These are phyloP conservation scores for Pelargonium nanum DNA, from an alignment of 345 rosid genomes.

Conservation along the genomic window DNA sequence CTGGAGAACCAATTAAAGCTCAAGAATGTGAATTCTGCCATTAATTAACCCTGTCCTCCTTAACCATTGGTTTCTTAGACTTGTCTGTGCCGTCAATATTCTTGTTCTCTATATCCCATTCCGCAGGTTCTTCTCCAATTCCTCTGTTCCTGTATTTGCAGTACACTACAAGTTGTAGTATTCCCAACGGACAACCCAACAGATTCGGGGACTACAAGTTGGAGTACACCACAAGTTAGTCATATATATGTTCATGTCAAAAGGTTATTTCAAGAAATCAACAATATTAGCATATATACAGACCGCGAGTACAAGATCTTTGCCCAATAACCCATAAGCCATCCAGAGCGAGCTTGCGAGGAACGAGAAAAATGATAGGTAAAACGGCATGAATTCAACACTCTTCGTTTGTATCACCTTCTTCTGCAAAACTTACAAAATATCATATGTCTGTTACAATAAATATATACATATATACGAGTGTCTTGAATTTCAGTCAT, in stretches of 20 bases:
- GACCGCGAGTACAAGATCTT: conserved; percentile 75
- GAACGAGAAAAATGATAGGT: conserved; percentile 71
- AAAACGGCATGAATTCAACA: conserved; percentile 90
- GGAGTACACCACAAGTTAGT: no score
- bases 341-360: conserved; percentile 60
- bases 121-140: conserved; percentile 30
- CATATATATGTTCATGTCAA: background rate
- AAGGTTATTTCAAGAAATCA: no score
- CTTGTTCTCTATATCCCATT: conserved; percentile 37
- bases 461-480: no score
- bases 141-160: conserved; percentile 49
- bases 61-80: no score
- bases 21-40: no score
- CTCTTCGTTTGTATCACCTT: conserved; percentile 64
- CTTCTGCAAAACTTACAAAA: conserved; percentile 35
- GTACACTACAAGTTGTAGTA: conserved; percentile 57
- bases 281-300: conserved; percentile 7
- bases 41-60: no score
- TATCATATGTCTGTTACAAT: no score
- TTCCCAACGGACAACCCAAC: conserved; percentile 52
- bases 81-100: no score
- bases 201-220: conserved; percentile 52
- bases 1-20: no score
- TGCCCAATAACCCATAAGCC: conserved; percentile 62
- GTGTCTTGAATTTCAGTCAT: no score